phyloP scores from a whole-genome alignment of 495 filamentous ascomycete genomes.

The Parachaetomium inaequale region DNA sequence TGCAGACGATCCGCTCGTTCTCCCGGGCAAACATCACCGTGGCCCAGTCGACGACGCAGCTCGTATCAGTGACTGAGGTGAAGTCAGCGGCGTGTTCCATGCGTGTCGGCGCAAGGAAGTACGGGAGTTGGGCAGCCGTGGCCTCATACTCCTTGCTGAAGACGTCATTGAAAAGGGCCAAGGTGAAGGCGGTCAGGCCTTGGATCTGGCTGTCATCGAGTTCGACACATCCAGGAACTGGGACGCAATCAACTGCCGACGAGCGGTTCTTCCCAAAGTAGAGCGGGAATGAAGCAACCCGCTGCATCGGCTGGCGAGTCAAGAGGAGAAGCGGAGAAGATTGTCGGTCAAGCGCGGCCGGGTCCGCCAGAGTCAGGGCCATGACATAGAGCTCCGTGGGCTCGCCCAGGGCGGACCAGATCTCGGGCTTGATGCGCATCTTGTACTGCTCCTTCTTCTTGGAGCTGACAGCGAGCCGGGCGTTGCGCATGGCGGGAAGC shows the following conservation, averaged over 20 bases:
- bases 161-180: constrained; percentile 74
- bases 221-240: constrained; percentile 37
- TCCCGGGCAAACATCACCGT: constrained; percentile 51
- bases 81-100: constrained; percentile 31
- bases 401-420: constrained; percentile 60
- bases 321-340: constrained; percentile 68
- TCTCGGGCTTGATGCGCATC: constrained; percentile 73
- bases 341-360: constrained; percentile 53
- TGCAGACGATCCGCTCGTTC: constrained; percentile 51
- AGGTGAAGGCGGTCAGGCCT: constrained; percentile 63
- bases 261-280: constrained; percentile 60
- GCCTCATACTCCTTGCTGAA: constrained; percentile 82
- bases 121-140: constrained; percentile 63
- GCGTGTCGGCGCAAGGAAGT: constrained; percentile 74
- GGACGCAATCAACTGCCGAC: constrained; percentile 53
- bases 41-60: constrained; percentile 63
- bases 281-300: constrained; percentile 65
- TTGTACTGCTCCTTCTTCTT: constrained; percentile 69
- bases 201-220: constrained; percentile 42
- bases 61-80: constrained; percentile 16
- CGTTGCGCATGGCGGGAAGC: constrained; percentile 83
- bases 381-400: constrained; percentile 61
- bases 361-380: constrained; percentile 57
- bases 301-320: constrained; percentile 61
- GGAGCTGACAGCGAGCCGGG: constrained; percentile 74